A percentile compares a stretch with the other conserved stretches of the same genome.
Conservation (phyloP, 202 grass and related monocot genomes). For the Schoenoplectus tabernaemontani region DNA sequence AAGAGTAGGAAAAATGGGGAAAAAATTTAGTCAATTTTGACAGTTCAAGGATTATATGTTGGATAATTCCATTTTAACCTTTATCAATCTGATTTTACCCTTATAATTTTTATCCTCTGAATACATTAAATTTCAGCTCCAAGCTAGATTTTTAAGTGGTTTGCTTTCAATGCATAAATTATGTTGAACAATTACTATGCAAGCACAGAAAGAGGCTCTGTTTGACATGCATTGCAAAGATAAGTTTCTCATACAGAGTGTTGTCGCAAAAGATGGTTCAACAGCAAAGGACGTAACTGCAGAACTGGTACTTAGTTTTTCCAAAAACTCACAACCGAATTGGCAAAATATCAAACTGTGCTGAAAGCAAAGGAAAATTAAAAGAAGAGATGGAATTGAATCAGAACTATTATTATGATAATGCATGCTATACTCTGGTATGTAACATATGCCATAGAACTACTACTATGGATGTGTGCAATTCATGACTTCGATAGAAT, state of each 20-base stretch:
- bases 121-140: too few relatives aligned
- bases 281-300: constrained; percentile 58
- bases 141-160: too few relatives aligned
- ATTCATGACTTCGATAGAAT: background rate
- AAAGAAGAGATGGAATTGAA: background rate
- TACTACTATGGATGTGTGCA: background rate
- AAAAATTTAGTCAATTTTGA: background rate
- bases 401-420: too few relatives aligned
- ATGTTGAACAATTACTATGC: constrained; percentile 66
- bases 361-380: too few relatives aligned
- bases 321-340: background rate
- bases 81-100: background rate
- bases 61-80: background rate
- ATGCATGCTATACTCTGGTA: background rate
- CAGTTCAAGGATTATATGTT: background rate
- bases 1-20: background rate
- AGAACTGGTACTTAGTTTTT: constrained; percentile 41
- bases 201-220: constrained; percentile 71
- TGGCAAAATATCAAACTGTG: background rate
- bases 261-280: constrained; percentile 53
- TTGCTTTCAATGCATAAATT: background rate
- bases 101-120: background rate
- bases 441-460: background rate
- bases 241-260: constrained; percentile 91
- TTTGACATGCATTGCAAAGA: constrained; percentile 89